A percentile compares a stretch with the other conserved stretches of the same genome.
Conservation (phyloP, 345 rosid genomes). For the Cochlearia excelsa region DNA sequence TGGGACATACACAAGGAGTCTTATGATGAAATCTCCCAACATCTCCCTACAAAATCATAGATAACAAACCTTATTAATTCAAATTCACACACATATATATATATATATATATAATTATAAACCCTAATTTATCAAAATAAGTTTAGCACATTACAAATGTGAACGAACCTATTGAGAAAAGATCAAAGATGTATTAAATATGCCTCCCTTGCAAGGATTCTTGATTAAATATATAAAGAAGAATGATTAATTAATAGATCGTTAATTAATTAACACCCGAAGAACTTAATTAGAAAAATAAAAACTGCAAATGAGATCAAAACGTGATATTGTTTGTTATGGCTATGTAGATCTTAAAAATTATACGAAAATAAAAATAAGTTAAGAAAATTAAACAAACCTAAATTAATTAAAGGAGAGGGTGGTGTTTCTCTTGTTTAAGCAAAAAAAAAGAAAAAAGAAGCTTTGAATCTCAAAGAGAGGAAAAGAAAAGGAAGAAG, state of each 20-base stretch:
- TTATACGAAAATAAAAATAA: not conserved
- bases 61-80: slow-evolving; percentile 34
- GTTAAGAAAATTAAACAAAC: too few relatives aligned
- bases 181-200: slow-evolving; percentile 28
- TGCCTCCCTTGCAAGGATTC: not conserved
- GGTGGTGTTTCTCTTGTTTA: too few relatives aligned
- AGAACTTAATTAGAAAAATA: slow-evolving; percentile 20
- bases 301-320: slow-evolving; percentile 31
- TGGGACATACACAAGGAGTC: slow-evolving; percentile 54
- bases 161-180: slow-evolving; percentile 30
- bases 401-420: too few relatives aligned
- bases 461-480: too few relatives aligned
- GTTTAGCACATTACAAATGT: not conserved
- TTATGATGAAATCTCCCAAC: slow-evolving; percentile 67
- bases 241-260: slow-evolving; percentile 3
- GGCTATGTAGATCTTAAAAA: not conserved
- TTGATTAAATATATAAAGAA: slow-evolving; percentile 17
- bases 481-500: too few relatives aligned
- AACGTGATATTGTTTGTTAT: not conserved
- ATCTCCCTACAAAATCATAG: slow-evolving; percentile 38
- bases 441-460: too few relatives aligned
- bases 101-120: slow-evolving; percentile 1
- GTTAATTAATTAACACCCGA: not conserved
- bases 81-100: not conserved
- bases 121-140: not conserved